Conservation (phyloP, 163 green algal genomes). For the Prototheca stagnorum region DNA sequence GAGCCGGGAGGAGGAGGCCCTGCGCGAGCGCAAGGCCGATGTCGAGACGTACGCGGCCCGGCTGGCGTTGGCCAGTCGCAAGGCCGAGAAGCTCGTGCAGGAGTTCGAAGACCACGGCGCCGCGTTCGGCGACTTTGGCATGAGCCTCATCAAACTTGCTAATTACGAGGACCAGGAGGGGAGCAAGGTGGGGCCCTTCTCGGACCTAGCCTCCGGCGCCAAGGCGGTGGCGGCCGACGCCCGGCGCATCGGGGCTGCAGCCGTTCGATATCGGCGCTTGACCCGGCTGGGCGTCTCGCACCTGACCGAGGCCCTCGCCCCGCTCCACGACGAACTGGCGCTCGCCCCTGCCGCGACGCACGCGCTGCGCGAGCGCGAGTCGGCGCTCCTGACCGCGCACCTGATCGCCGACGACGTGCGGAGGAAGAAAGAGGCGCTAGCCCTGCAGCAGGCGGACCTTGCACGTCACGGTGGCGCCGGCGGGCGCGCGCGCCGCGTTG, state of each 20-base stretch:
- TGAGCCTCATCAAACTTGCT: constrained; percentile 26
- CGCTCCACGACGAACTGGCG: constrained; percentile 36
- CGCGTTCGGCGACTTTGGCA: constrained; percentile 34
- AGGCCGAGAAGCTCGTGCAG: constrained; percentile 30
- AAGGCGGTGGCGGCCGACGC: constrained; percentile 20
- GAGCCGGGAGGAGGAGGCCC: constrained; percentile 16
- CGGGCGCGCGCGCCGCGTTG: constrained; percentile 16
- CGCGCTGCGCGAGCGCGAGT: constrained; percentile 32
- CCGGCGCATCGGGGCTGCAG: constrained; percentile 13
- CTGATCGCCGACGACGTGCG: constrained; percentile 25
- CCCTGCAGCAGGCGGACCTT: constrained; percentile 9
- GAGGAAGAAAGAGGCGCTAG: constrained; percentile 6
- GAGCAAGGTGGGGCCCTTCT: constrained; percentile 21
- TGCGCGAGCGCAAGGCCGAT: constrained; percentile 14
- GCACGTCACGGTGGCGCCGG: constrained; percentile 16
- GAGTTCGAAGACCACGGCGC: constrained; percentile 24
- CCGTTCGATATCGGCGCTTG: constrained; percentile 13
- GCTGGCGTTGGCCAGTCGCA: constrained; percentile 16
- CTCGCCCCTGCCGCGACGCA: constrained; percentile 23
- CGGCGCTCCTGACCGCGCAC: constrained; percentile 30
- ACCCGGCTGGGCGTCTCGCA: constrained; percentile 13
- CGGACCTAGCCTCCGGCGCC: constrained; percentile 11
- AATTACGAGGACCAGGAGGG: constrained; percentile 40
- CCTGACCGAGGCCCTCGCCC: constrained; percentile 15
- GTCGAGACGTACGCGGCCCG: constrained; percentile 25